These are phyloP conservation scores for Wilcoxina mikolae DNA, from an alignment of 495 filamentous ascomycete genomes.

Conservation along the genomic window DNA sequence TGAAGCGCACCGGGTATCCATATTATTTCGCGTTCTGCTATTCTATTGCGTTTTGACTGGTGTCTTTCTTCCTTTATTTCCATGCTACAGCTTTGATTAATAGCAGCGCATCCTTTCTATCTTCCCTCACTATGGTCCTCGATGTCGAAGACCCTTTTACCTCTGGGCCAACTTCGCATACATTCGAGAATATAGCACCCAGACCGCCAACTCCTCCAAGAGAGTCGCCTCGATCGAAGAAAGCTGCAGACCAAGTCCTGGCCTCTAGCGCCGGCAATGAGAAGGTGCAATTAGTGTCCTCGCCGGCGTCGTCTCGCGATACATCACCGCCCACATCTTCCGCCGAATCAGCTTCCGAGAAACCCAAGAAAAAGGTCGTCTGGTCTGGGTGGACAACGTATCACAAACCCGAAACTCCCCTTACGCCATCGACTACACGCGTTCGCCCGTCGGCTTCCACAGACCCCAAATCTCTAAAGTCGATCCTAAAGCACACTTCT, in stretches of 20 bases:
- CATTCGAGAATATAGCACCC: constrained; percentile 2
- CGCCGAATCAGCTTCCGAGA: constrained; percentile 40
- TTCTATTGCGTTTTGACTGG: too few species aligned
- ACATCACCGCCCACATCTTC: constrained; percentile 48
- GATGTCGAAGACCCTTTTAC: not conserved
- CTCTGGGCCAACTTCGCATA: not conserved
- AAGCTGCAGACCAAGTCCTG: constrained; percentile 6
- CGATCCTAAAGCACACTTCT: constrained; percentile 58
- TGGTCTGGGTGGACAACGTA: constrained; percentile 63
- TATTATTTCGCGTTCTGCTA: too few species aligned
- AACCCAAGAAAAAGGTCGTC: constrained; percentile 52
- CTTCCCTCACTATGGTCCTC: too few species aligned
- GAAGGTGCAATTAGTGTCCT: constrained; percentile 20
- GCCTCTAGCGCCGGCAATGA: constrained; percentile 11
- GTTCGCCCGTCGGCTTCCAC: constrained; percentile 37
- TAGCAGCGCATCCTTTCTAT: too few species aligned
- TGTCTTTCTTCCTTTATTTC: too few species aligned
- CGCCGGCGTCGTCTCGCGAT: constrained; percentile 31
- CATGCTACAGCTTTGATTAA: too few species aligned
- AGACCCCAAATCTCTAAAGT: constrained; percentile 56
- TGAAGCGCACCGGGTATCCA: too few species aligned
- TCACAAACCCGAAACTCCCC: constrained; percentile 43
- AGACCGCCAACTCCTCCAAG: constrained; percentile 23
- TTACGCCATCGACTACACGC: constrained; percentile 31
- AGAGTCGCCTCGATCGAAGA: constrained; percentile 24